Evolutionary conservation across 352 stramenopile genomes (phyloP), one percentile per base, ranked within the genome.

Genomic region (Phytopythium aichiense): DNA sequence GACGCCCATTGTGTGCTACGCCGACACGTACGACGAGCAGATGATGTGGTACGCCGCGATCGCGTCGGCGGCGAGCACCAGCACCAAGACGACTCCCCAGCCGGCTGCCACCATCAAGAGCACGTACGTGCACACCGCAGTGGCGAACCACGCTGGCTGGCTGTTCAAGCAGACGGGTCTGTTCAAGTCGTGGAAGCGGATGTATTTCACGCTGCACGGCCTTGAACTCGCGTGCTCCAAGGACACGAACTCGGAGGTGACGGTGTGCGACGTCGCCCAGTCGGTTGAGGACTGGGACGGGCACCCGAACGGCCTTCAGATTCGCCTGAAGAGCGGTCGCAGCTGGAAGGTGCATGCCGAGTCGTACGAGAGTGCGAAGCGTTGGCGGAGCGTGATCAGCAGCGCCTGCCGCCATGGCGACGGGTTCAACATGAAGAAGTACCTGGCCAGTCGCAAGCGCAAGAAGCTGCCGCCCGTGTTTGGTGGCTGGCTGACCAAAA

Each of bases 1-100:
- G 56, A 56, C 68, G 5, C 81, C 75, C 13, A 67, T 95, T 55
- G 74, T 92, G 35, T 85, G 89, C 55, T 92, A 94, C 55, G 77
- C 84, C 1, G 81, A 92, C 37, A 81, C 82, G 18, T 93, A 91
- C 61, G 83, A 92, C 60, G 84, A 92, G 56, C 73, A 82, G 56
- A 92, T 91, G 81, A 71, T 92, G 12, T 95, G 87, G 87, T 91
- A 92, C 62, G 74, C 73, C 0, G 82, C 81, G 20, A 86, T 94
- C 48, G 84, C 87, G 8, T 75, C 83, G 1, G 71, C 74, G 0
- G 77, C 77, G n/a, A 76, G 66, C 23, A 73, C 76, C 18, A 91
- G 87, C 37, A 70, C 71, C 53, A 77, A 80, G 58, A 54, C 61
- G 58, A 66, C 69, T 5, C 67, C 70, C 1, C 60, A 77, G 38